A percentile compares a stretch with the other conserved stretches of the same genome.
Conservation (phyloP, 2,329 filamentous ascomycete species). For the Fusarium sp. region DNA sequence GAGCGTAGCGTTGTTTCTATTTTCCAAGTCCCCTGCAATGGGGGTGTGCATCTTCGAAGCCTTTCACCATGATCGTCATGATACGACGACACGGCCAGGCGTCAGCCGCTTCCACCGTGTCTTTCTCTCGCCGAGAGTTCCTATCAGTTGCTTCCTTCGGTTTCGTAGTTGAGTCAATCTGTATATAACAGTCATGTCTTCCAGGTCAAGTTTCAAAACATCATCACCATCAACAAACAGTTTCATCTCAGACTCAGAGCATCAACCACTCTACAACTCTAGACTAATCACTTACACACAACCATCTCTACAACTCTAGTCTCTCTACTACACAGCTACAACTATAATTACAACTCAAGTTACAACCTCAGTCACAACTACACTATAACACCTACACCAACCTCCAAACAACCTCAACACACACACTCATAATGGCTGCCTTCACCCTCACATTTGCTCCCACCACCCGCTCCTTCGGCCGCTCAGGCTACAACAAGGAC, state of each 20-base stretch:
- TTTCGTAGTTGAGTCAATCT: slow-evolving; percentile 7
- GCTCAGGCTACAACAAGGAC: slow-evolving; percentile 44
- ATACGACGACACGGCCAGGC: slow-evolving; percentile 34
- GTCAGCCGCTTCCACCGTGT: slow-evolving; percentile 36
- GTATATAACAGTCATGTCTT: slow-evolving; percentile 35
- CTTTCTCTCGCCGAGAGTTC: slow-evolving; percentile 11
- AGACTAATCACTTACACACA: slow-evolving; percentile 9
- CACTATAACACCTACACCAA: slow-evolving; percentile 5
- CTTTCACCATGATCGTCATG: slow-evolving; percentile 35
- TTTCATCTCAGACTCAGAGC: slow-evolving; percentile 19
- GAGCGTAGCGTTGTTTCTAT: slow-evolving; percentile 35
- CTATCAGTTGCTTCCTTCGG: slow-evolving; percentile 12
- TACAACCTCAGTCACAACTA: slow-evolving; percentile 1
- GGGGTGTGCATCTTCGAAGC: not conserved
- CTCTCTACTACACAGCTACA: not conserved
- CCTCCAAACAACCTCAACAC: slow-evolving; percentile 3
- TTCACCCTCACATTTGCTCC: slow-evolving; percentile 46
- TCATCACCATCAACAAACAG: slow-evolving; percentile 30
- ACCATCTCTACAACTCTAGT: slow-evolving; percentile 1
- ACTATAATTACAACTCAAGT: slow-evolving; percentile 1
- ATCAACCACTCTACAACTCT: slow-evolving; percentile 16
- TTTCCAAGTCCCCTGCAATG: slow-evolving; percentile 40
- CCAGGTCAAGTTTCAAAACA: slow-evolving; percentile 15
- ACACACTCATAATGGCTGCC: slow-evolving; percentile 48
- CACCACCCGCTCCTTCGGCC: slow-evolving; percentile 44